Evolutionary conservation across 1,139 yeast species (phyloP), one percentile per base, ranked within the genome.

Genomic region (Pneumocystis canis): DNA sequence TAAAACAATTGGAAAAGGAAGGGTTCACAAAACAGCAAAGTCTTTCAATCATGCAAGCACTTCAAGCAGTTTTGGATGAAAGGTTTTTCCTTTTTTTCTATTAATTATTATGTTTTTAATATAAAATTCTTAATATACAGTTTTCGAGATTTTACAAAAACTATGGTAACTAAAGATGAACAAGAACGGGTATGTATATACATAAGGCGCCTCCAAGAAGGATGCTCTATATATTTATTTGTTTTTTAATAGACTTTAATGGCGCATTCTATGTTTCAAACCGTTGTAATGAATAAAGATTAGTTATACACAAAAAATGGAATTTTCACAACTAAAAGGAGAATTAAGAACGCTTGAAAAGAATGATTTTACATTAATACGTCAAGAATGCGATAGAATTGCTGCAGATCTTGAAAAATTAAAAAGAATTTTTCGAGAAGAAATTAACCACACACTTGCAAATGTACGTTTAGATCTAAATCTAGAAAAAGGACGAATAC

Each of bases 241-340:
- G 5, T 37, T 16, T 2, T 37, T 33, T 5, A 33, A 54, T 20
- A 7, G 37, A n/a, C 18, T 20, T n/a, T 18, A 20, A 16, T n/a
- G 18, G 37, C 59, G 14, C 58, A 54, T 14, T 47, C 14, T 31
- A 14, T 11, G 6, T 3, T 37, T 37, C 28, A 11, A 57, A 57
- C 28, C 9, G 11, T 11, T 28, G 6, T 47, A 57, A 37, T 57
- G 5, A 60, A 83, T 89, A 25, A 84, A 92, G 66, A 82, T 90
- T 69, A 85, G 96, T 6, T 92, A 92, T 73, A 96, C 90, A 71
- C 98, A 92, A 70, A 88, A 92, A 70, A 97, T 92, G 39, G 97
- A 90, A 73, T 92, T 92, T 78, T 95, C 96, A 59, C 90, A 90
- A 72, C 80, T 90, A 66, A 86, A 89, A 72, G 95, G 95, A 47